Evolutionary conservation across 257 asterid species (phyloP).

Genomic region (Eucommia ulmoides): DNA sequence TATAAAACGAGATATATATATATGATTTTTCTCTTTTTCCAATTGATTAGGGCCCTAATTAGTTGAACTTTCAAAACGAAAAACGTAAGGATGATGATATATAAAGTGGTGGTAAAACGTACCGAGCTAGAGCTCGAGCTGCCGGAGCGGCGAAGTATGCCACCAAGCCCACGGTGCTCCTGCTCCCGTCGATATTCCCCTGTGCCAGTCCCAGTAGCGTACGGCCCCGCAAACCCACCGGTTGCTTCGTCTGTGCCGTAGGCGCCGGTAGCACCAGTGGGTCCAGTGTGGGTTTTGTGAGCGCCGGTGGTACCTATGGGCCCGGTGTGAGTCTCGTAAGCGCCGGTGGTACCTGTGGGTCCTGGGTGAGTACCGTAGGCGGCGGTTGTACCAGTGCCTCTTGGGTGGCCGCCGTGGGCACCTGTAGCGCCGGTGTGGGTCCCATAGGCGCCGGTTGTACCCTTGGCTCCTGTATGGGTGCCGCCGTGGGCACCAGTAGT

Average conservation of each 20-base stretch:
- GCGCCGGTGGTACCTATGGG: too few species aligned
- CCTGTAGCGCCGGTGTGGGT: slow-evolving; percentile 17
- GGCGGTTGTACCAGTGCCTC: too few species aligned
- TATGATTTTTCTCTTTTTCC: too few species aligned
- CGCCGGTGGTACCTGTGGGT: too few species aligned
- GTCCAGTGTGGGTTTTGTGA: too few species aligned
- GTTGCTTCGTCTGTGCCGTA: slow-evolving; percentile 4
- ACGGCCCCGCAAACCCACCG: slow-evolving; percentile 1
- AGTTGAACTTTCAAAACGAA: not conserved
- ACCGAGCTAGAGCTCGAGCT: slow-evolving; percentile 34
- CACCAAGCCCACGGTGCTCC: slow-evolving; percentile 19
- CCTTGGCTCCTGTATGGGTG: not conserved
- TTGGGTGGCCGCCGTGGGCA: too few species aligned
- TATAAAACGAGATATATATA: too few species aligned
- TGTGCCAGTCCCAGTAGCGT: not conserved
- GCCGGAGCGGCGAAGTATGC: slow-evolving; percentile 39
- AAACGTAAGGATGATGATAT: not conserved
- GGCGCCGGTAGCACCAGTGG: slow-evolving; percentile 9
- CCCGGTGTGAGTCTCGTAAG: too few species aligned
- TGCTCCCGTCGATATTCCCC: slow-evolving; percentile 10
- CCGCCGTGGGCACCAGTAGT: slow-evolving; percentile 4
- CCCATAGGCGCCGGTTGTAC: slow-evolving; percentile 12
- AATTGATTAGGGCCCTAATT: too few species aligned
- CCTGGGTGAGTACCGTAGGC: too few species aligned
- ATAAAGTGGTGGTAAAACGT: not conserved